Evolutionary conservation across 129 eudicot species (phyloP).

Genomic region (Ambrosia artemisiifolia): DNA sequence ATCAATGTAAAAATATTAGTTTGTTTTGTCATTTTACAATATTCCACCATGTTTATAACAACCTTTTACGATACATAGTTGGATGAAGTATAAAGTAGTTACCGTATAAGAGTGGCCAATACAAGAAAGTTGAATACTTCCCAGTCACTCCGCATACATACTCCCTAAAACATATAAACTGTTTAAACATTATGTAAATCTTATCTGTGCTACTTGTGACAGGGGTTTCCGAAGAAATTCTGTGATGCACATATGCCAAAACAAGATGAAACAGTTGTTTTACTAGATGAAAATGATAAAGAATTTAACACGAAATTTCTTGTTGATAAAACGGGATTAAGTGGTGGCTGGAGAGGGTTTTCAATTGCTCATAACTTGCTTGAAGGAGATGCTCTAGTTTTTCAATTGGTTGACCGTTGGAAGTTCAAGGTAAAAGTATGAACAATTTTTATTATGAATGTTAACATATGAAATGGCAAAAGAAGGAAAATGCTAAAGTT

Average conservation of each 20-base stretch:
- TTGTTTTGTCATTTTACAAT: background rate
- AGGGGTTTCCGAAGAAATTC: conserved; percentile 56
- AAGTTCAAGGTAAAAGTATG: conserved; percentile 47
- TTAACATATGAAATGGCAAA: background rate
- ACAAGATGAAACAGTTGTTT: conserved; percentile 42
- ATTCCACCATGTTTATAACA: background rate
- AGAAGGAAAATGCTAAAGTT: background rate
- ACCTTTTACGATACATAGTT: background rate
- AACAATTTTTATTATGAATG: background rate
- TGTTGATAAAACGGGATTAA: conserved; percentile 46
- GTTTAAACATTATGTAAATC: background rate
- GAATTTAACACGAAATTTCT: conserved; percentile 48
- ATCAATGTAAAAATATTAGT: background rate
- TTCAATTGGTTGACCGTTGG: conserved; percentile 45
- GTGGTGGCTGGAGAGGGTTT: conserved; percentile 79
- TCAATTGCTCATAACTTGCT: conserved; percentile 49
- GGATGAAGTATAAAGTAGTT: background rate
- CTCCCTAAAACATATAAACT: background rate
- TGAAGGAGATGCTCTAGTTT: conserved; percentile 58
- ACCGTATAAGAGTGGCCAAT: background rate
- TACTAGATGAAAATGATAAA: conserved; percentile 50
- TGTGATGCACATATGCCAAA: conserved; percentile 48
- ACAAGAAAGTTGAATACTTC: background rate
- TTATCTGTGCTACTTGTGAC: conserved; percentile 3
- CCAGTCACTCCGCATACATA: too few relatives aligned